phyloP scores from a whole-genome alignment of 2,329 filamentous ascomycete species.

The Xylaria sp. region DNA sequence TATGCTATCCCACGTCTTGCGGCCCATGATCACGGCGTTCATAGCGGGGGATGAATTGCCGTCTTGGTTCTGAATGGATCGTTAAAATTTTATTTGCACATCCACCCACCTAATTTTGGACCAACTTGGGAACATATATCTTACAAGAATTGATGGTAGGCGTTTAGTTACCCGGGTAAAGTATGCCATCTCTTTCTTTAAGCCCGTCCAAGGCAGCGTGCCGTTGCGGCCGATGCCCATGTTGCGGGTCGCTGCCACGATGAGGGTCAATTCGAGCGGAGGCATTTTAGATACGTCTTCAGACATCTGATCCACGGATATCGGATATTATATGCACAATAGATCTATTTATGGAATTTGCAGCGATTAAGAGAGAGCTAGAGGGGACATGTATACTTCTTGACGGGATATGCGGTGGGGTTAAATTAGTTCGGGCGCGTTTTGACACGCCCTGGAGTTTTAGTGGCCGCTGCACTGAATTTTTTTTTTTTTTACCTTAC shows the following conservation, averaged over 20 bases:
- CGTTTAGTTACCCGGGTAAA: conserved; percentile 90
- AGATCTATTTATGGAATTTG: neutral
- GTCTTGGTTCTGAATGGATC: conserved; percentile 33
- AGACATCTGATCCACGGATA: conserved; percentile 21
- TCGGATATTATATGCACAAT: neutral
- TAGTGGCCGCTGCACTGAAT: conserved; percentile 11
- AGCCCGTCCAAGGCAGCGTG: conserved; percentile 85
- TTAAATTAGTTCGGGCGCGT: conserved; percentile 21
- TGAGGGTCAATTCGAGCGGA: conserved; percentile 77
- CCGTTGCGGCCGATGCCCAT: conserved; percentile 89
- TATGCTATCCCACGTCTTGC: conserved; percentile 96
- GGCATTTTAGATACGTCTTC: conserved; percentile 27
- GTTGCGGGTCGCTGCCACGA: conserved; percentile 89
- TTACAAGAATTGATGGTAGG: conserved; percentile 55
- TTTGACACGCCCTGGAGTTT: conserved; percentile 23
- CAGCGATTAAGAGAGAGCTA: neutral
- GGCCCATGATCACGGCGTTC: conserved; percentile 94
- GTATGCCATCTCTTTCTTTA: conserved; percentile 93
- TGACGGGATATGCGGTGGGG: conserved; percentile 1
- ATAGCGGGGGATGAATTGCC: conserved; percentile 47
- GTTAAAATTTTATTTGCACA: conserved; percentile 2
- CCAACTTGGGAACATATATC: neutral
- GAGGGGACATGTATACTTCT: neutral
- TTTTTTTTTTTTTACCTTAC: neutral
- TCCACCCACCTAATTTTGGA: neutral